Conservation (phyloP, 2,329 filamentous ascomycete species). For the Pyricularia grisea region DNA sequence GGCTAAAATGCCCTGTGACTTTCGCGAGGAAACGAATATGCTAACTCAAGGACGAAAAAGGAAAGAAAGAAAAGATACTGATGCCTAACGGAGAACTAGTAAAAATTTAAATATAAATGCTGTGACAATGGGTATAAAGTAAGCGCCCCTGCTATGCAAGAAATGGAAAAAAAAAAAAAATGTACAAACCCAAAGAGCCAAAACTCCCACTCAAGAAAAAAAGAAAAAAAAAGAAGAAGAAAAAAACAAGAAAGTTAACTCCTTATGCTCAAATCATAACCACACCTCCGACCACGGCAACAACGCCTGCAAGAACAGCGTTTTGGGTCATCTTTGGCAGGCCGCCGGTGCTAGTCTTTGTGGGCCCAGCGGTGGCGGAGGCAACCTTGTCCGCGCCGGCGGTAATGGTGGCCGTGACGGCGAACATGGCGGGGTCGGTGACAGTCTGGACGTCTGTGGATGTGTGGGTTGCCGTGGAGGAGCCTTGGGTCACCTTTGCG, state of each 20-base stretch:
- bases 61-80: not conserved
- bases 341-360: constrained; percentile 6
- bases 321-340: constrained; percentile 9
- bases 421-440: not conserved
- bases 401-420: not conserved
- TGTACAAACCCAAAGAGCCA: too few relatives aligned
- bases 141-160: not conserved
- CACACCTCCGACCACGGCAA: constrained; percentile 9
- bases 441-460: not conserved
- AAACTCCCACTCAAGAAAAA: too few relatives aligned
- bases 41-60: not conserved
- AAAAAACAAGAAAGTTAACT: not conserved
- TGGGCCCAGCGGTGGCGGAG: not conserved
- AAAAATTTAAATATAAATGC: not conserved
- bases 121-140: not conserved
- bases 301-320: constrained; percentile 11
- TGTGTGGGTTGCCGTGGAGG: constrained; percentile 10
- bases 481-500: constrained; percentile 12
- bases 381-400: not conserved
- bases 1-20: not conserved
- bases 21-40: not conserved
- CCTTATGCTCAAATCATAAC: constrained; percentile 4
- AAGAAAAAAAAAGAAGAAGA: not conserved
- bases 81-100: too few relatives aligned
- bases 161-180: not conserved